Base-by-base conservation (phyloP, 208 protist genomes). In the Acanthamoeba pearcei region DNA sequence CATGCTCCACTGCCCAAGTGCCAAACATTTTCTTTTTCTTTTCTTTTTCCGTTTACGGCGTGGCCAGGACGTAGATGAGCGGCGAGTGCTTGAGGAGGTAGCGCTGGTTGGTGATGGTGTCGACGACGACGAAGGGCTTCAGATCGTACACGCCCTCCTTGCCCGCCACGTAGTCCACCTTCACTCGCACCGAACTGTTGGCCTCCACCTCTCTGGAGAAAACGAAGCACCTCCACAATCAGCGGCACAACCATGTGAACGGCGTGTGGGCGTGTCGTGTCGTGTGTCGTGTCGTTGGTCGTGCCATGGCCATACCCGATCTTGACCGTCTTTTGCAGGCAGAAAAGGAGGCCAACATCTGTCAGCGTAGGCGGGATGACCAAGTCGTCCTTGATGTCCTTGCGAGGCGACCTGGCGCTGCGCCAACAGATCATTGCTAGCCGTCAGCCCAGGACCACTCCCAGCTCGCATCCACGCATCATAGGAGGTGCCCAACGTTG, bases 51-150 rank as follows among this genome's bases (percentile, higher is more conserved):
- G 17, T 60, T 64, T 5, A 64, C 15, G 12, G 22, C 13, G 57
- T 27, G 53, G 53, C 53, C 53, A 57, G 57, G 19, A 88, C 80
- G 51, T 88, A 88, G 80, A 88, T 64, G 27, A 88, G 80, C 53
- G 80, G 80, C 15, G 80, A 88, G 35, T 88, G 80, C n/a, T 88
- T 88, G 53, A 88, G 80, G 8, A 57, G 9, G 80, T 46, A 88
- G 80, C 80, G 80, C 51, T 88, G 80, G 80, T 88, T 88, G 80
- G 49, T 88, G n/a, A 64, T 13, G 29, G 80, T 88, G 32, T 88
- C 80, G 9, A 88, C n/a, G 15, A 64, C 80, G 15, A 88, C 80
- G 51, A 88, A 88, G 13, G 42, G 80, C 53, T 64, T 88, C 24
- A 88, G 53, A 32, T 88, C 80, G 80, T 88, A 88, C 29, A 88